Conservation (phyloP, 208 protist genomes). For the Herpetomonas muscarum region DNA sequence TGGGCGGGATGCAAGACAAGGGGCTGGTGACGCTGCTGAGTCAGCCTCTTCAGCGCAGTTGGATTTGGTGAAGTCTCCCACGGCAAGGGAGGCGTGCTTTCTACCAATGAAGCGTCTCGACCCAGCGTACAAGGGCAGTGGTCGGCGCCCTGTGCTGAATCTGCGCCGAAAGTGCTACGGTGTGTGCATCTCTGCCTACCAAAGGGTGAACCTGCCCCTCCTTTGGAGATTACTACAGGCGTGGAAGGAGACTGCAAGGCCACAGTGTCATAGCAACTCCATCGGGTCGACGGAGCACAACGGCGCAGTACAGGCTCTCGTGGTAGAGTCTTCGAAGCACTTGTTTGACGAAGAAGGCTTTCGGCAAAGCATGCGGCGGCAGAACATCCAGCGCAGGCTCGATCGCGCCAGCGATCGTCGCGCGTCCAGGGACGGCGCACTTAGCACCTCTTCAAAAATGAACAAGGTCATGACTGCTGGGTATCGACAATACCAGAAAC, state of each 20-base stretch:
- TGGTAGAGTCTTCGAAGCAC: slow-evolving; percentile 87
- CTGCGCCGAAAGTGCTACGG: slow-evolving; percentile 67
- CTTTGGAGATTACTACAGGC: slow-evolving; percentile 64
- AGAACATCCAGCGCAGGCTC: slow-evolving; percentile 41
- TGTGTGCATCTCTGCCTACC: slow-evolving; percentile 70
- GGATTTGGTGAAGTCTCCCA: too few relatives aligned
- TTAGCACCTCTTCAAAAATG: slow-evolving; percentile 30
- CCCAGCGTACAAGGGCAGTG: slow-evolving; percentile 66
- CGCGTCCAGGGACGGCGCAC: slow-evolving; percentile 25
- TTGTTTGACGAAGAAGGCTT: slow-evolving; percentile 88
- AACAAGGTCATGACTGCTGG: slow-evolving; percentile 32
- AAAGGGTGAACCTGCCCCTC: slow-evolving; percentile 42
- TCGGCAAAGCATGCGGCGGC: slow-evolving; percentile 41
- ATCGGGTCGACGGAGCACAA: slow-evolving; percentile 41
- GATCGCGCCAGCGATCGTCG: slow-evolving; percentile 25
- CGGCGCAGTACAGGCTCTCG: slow-evolving; percentile 70
- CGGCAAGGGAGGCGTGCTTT: slow-evolving; percentile 28
- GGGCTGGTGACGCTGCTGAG: background rate
- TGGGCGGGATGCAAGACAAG: background rate
- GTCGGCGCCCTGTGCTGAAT: slow-evolving; percentile 50
- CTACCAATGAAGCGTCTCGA: slow-evolving; percentile 64
- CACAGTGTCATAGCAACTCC: slow-evolving; percentile 51
- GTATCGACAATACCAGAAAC: slow-evolving; percentile 22
- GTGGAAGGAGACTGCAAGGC: slow-evolving; percentile 28
- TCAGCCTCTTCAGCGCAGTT: too few relatives aligned